Evolutionary conservation across 2,329 filamentous ascomycete species (phyloP).

Genomic region (Knufia fluminis): DNA sequence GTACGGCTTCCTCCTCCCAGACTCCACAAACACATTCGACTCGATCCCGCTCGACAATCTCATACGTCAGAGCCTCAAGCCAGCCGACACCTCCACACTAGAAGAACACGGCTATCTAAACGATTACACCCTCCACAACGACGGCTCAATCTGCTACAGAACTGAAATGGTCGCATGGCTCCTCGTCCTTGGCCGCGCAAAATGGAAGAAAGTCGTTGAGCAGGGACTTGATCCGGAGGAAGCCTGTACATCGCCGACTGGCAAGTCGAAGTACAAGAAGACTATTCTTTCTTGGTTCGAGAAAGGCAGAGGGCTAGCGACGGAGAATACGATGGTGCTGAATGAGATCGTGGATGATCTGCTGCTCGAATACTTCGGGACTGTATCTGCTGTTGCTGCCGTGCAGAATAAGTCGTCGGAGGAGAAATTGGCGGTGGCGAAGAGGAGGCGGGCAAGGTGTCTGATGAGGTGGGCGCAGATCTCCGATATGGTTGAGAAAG

Average conservation of each 20-base stretch:
- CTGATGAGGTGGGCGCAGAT: conserved; percentile 14
- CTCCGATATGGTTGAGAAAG: background rate
- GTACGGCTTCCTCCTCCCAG: conserved; percentile 17
- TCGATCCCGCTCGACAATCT: conserved; percentile 11
- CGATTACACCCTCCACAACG: conserved; percentile 13
- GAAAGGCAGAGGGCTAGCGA: background rate
- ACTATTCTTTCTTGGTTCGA: conserved; percentile 3
- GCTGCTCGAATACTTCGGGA: background rate
- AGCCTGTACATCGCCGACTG: background rate
- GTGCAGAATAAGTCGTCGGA: background rate
- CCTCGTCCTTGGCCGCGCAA: conserved; percentile 8
- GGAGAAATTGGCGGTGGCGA: conserved; percentile 1
- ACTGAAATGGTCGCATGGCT: conserved; percentile 16
- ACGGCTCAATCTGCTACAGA: conserved; percentile 13
- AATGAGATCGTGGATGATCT: background rate
- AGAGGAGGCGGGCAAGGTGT: conserved; percentile 10
- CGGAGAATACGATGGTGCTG: conserved; percentile 3
- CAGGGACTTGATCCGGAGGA: conserved; percentile 11
- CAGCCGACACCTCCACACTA: conserved; percentile 1
- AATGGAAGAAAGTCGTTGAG: conserved; percentile 12
- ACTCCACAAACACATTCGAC: conserved; percentile 10
- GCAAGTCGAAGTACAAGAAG: conserved; percentile 5
- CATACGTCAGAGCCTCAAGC: conserved; percentile 7
- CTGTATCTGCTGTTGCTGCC: background rate
- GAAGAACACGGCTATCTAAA: conserved; percentile 12